Conservation (phyloP, 2,329 filamentous ascomycete species). For the Hymenoscyphus occultus region DNA sequence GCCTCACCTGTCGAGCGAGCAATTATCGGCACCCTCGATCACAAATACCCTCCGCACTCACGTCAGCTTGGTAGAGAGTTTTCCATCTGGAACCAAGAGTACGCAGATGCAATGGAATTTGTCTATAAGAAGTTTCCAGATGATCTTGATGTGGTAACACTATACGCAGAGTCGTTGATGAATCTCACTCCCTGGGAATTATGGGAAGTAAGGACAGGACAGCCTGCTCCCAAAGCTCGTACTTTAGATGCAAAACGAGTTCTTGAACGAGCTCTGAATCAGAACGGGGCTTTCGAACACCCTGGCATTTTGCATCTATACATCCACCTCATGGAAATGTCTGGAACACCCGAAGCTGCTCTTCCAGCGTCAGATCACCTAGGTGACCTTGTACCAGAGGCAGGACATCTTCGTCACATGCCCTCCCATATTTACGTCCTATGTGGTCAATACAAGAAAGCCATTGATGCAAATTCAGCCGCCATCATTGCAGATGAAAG, state of each 20-base stretch:
- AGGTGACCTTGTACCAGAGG: conserved; percentile 63
- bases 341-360: conserved; percentile 59
- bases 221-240: conserved; percentile 51
- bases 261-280: conserved; percentile 56
- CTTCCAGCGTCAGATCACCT: conserved; percentile 59
- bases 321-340: conserved; percentile 79
- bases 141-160: conserved; percentile 60
- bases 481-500: conserved; percentile 67
- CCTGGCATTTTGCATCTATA: conserved; percentile 73
- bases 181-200: conserved; percentile 63
- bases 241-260: conserved; percentile 57
- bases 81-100: conserved; percentile 54
- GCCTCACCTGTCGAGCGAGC: conserved; percentile 55
- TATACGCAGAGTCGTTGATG: conserved; percentile 65
- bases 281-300: conserved; percentile 51
- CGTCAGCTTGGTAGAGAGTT: conserved; percentile 46
- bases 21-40: conserved; percentile 59
- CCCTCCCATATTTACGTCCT: conserved; percentile 73
- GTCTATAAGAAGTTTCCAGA: conserved; percentile 51
- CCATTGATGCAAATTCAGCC: conserved; percentile 63
- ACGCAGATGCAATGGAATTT: conserved; percentile 58
- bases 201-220: conserved; percentile 58
- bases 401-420: conserved; percentile 73
- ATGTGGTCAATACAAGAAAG: conserved; percentile 65
- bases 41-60: conserved; percentile 55